A percentile compares a stretch with the other conserved stretches of the same genome.
Conservation (phyloP, 192 early-diverging fungal genomes). For the Coemansia reversa region DNA sequence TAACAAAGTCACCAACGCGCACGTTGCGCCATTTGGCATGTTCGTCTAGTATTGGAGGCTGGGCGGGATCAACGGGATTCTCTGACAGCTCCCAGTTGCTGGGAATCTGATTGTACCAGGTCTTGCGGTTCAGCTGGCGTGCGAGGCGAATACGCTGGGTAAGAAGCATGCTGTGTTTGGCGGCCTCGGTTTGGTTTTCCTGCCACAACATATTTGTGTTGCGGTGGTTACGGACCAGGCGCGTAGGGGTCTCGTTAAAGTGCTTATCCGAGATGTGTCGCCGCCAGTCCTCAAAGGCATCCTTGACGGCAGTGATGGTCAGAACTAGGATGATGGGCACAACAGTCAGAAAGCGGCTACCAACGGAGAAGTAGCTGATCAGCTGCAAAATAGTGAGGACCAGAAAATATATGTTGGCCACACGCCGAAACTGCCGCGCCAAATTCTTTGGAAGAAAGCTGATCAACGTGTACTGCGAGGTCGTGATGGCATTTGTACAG, state of each 20-base stretch:
- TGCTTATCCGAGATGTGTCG: constrained; percentile 80
- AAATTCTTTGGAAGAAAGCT: constrained; percentile 90
- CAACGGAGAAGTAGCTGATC: constrained; percentile 77
- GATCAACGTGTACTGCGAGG: constrained; percentile 86
- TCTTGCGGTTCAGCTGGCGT: constrained; percentile 34
- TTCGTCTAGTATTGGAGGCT: constrained; percentile 43
- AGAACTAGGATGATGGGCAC: constrained; percentile 85
- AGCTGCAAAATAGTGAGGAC: constrained; percentile 62
- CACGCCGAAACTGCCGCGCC: constrained; percentile 87
- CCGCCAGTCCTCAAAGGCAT: constrained; percentile 85
- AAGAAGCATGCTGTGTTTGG: constrained; percentile 19
- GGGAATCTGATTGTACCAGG: constrained; percentile 50
- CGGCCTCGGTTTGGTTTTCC: constrained; percentile 25
- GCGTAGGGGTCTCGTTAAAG: constrained; percentile 73
- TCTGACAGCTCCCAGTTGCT: constrained; percentile 43
- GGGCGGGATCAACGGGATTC: constrained; percentile 26
- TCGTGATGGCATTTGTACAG: constrained; percentile 83
- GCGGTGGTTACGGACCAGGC: constrained; percentile 59
- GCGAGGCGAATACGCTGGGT: constrained; percentile 35
- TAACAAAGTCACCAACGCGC: constrained; percentile 85
- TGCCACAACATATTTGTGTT: constrained; percentile 60
- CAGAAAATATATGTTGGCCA: constrained; percentile 87
- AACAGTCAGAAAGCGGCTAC: constrained; percentile 74
- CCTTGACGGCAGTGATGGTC: constrained; percentile 77
- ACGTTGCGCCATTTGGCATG: constrained; percentile 67